Evolutionary conservation across 257 asterid species (phyloP), one percentile per base, ranked within the genome.

Genomic region (Echites panduratus): DNA sequence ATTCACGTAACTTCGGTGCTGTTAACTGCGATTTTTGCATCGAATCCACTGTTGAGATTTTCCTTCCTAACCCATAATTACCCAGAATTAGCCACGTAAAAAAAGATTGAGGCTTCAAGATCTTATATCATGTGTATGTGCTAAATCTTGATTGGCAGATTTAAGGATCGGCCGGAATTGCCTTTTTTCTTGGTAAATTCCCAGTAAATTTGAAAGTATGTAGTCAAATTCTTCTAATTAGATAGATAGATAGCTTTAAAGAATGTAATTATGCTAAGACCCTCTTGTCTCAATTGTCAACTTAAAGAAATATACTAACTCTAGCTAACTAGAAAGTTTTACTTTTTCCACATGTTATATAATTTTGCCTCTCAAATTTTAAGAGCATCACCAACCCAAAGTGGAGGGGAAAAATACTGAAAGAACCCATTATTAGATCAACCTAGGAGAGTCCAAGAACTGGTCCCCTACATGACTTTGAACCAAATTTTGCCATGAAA

Each of bases 1-100:
- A 49, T 52, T 52, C 67, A 75, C 80, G 80, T 52, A 71, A 79
- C 75, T 58, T 44, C 70, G 77, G 74, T n/a, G 26, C 47, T 59
- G 76, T 71, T 75, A 74, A 58, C 41, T 52, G 44, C 16, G 9
- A 10, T 75, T 66, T 75, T 26, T 32, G n/a, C 65, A 61, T 76
- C 75, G 20, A 13, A 44, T 69, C 69, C 29, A 16, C 65, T 65
- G 26, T 52, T 2, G 26, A 45, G 65, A 72, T 77, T 47, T 77
- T 54, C 40, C 63, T 44, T 66, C 74, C 66, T 41, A 72, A 56
- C 40, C 41, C 56, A 59, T 17, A 70, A 66, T 1, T 19, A 26
- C 8, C 7, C n/a, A n/a, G n/a, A n/a, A 43, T 29, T 10, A n/a
- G 44, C 29, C 22, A 24, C 16, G 38, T 8, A 13, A 43, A 49